Base-by-base conservation (phyloP, 2,329 filamentous ascomycete genomes). In the Sporothrix mexicana region DNA sequence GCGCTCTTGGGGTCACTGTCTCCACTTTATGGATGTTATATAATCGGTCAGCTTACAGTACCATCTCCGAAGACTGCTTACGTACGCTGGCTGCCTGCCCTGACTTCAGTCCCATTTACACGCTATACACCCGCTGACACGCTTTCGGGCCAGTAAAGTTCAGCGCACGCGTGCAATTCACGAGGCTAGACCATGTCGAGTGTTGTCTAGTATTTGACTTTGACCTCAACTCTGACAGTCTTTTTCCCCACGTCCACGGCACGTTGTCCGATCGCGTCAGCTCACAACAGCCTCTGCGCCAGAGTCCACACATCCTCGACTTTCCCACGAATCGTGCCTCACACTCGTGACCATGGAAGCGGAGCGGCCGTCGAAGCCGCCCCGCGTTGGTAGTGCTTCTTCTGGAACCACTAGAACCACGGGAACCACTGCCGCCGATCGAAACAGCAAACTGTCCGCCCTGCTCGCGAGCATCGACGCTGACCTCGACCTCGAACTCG, bases 391-490 rank as follows among this genome's bases (percentile, higher is more conserved):
- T 5, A 7, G 30, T 36, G 47, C 13, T 17, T 51, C 47, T 15
- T 51, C 47, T 17, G 4, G 12, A 30, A n/a, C 17, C 59, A 36
- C 51, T 5, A n/a, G n/a, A n/a, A n/a, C n/a, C n/a, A n/a, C n/a
- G n/a, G 4, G 12, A 30, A n/a, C 17, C 59, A 36, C 51, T 5
- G 25, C 66, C 2, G 23, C 66, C 45, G 47, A 68, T n/a, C 66
- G 66, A 3, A 55, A 23, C 17, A 36, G 43, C 66, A 68, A 68
- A 20, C 66, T 68, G 15, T 17, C 66, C 25, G 30, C 47, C 12
- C 66, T 68, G 45, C 66, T 68, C 20, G 47, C 45, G 23, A 68
- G 47, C 25, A 68, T 68, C 47, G 66, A 68, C 67, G 61, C 72
- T 36, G 73, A 73, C 20, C n/a, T 57, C 13, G 2, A 49, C 30